Evolutionary conservation across 2,329 filamentous ascomycete species (phyloP).

Genomic region (Ceratocystis albifundus): DNA sequence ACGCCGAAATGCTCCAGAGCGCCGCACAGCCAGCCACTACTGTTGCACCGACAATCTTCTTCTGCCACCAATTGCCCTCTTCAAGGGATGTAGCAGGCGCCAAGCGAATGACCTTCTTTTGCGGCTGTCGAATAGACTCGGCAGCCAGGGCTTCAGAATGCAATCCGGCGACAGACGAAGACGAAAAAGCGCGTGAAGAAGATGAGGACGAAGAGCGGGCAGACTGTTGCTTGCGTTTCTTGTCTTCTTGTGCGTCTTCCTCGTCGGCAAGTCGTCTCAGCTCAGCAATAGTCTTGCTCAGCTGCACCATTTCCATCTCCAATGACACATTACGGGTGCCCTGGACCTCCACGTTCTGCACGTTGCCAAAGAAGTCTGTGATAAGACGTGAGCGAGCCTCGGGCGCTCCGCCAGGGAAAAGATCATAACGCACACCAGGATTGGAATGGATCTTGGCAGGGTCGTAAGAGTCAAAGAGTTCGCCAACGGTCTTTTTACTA

Average conservation of each 20-base stretch:
- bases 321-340: slow-evolving; percentile 45
- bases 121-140: slow-evolving; percentile 16
- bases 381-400: slow-evolving; percentile 68
- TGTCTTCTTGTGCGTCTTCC: slow-evolving; percentile 30
- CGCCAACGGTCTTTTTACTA: slow-evolving; percentile 80
- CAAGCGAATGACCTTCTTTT: slow-evolving; percentile 20
- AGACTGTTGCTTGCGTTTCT: slow-evolving; percentile 21
- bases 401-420: slow-evolving; percentile 77
- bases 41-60: slow-evolving; percentile 51
- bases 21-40: slow-evolving; percentile 50
- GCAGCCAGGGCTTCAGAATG: not conserved
- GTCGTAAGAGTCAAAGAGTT: slow-evolving; percentile 93
- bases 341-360: slow-evolving; percentile 91
- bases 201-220: not conserved
- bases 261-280: slow-evolving; percentile 40
- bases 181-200: not conserved
- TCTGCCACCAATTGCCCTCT: slow-evolving; percentile 55
- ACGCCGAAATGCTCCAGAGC: slow-evolving; percentile 48
- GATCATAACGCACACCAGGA: slow-evolving; percentile 83
- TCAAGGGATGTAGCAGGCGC: slow-evolving; percentile 45
- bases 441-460: slow-evolving; percentile 88
- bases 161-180: not conserved
- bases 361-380: slow-evolving; percentile 96
- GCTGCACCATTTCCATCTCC: slow-evolving; percentile 64
- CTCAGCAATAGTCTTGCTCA: slow-evolving; percentile 55